A percentile compares a stretch with the other conserved stretches of the same genome.
phyloP scores from a whole-genome alignment of 2,329 filamentous ascomycete genomes.

The Colletotrichum scovillei region DNA sequence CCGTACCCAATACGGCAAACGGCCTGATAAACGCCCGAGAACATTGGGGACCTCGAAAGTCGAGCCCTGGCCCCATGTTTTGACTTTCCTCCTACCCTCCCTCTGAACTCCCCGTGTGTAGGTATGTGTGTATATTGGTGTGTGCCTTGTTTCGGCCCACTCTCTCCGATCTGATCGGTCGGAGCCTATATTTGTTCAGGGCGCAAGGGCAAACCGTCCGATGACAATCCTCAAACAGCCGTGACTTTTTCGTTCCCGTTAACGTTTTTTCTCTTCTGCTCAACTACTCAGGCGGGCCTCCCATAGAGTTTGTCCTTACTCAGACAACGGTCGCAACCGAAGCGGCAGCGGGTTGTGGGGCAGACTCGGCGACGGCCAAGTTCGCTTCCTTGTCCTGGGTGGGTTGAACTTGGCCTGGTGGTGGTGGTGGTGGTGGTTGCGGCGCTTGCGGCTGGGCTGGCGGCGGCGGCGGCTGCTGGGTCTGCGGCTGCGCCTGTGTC shows the following conservation, averaged over 20 bases:
- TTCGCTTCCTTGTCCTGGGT: slow-evolving; percentile 14
- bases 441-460: slow-evolving; percentile 4
- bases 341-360: not conserved
- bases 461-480: not conserved
- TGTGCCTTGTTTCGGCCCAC: slow-evolving; percentile 21
- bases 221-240: not conserved
- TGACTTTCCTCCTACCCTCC: not conserved
- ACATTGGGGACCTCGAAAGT: not conserved
- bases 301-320: slow-evolving; percentile 5
- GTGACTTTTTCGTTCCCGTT: not conserved
- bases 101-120: not conserved
- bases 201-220: not conserved
- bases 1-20: not conserved
- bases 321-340: slow-evolving; percentile 18
- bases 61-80: not conserved
- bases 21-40: not conserved
- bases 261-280: not conserved
- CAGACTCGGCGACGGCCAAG: slow-evolving; percentile 9
- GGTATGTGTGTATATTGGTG: no score
- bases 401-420: not conserved
- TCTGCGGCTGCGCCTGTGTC: slow-evolving; percentile 2
- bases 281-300: slow-evolving; percentile 14
- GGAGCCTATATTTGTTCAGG: slow-evolving; percentile 16
- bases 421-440: not conserved
- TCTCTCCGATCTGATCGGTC: slow-evolving; percentile 25